A percentile compares a stretch with the other conserved stretches of the same genome.
phyloP scores from a whole-genome alignment of 352 stramenopile species.

The Globisporangium mamillatum region DNA sequence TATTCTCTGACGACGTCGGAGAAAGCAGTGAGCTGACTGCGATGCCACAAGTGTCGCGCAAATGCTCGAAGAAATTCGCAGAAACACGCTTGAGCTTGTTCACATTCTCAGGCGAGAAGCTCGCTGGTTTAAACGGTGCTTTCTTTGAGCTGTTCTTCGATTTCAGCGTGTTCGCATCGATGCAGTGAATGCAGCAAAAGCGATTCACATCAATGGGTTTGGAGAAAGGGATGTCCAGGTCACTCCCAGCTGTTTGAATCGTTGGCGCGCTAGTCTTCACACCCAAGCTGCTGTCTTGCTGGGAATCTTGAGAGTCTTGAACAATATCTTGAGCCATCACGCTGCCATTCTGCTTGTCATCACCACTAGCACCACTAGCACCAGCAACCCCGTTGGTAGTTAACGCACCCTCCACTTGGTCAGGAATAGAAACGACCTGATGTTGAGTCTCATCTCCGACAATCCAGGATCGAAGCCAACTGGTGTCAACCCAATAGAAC shows the following conservation, averaged over 20 bases:
- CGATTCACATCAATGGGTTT: slow-evolving; percentile 45
- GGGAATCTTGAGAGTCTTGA: slow-evolving; percentile 1
- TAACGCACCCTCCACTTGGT: slow-evolving; percentile 8
- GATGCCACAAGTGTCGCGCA: slow-evolving; percentile 40
- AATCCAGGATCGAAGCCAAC: slow-evolving; percentile 64
- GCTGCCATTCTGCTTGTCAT: slow-evolving; percentile 17
- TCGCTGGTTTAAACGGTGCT: background rate
- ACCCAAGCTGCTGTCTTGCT: slow-evolving; percentile 6
- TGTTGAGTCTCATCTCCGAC: slow-evolving; percentile 43
- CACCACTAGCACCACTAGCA: background rate
- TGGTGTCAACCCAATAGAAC: slow-evolving; percentile 73
- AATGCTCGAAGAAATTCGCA: slow-evolving; percentile 38
- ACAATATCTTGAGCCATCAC: background rate
- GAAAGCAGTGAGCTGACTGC: slow-evolving; percentile 8
- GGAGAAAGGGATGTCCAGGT: slow-evolving; percentile 52
- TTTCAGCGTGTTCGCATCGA: slow-evolving; percentile 9
- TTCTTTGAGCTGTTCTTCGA: slow-evolving; percentile 1
- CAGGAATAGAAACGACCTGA: slow-evolving; percentile 1
- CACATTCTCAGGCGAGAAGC: slow-evolving; percentile 53
- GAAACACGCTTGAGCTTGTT: slow-evolving; percentile 64
- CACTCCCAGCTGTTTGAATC: slow-evolving; percentile 11
- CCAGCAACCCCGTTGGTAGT: background rate
- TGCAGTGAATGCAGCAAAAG: slow-evolving; percentile 51
- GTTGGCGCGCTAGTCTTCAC: background rate
- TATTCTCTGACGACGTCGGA: background rate